These are phyloP conservation scores for Crucibulum laeve DNA, from an alignment of 768 basidiomycete genomes.

Conservation along the genomic window DNA sequence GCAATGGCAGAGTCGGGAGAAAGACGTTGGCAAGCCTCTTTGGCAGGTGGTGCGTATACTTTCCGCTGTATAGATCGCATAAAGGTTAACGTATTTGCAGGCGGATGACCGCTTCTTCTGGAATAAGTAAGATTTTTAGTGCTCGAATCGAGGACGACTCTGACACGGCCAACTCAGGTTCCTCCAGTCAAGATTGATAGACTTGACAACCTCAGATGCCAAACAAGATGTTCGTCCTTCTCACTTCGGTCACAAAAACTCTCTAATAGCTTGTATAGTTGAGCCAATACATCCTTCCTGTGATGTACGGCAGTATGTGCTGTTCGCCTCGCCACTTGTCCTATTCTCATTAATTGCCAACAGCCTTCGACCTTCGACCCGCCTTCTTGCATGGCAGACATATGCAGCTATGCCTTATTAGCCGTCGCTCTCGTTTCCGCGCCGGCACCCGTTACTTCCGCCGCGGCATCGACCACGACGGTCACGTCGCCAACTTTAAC, in stretches of 20 bases:
- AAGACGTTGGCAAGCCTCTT: constrained; percentile 49
- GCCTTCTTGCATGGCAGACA: constrained; percentile 72
- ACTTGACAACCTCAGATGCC: constrained; percentile 32
- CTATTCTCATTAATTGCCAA: constrained; percentile 3
- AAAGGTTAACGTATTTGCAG: constrained; percentile 28
- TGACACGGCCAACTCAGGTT: constrained; percentile 25
- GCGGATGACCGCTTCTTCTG: constrained; percentile 98
- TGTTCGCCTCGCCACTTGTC: constrained; percentile 1
- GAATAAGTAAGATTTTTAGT: constrained; percentile 63
- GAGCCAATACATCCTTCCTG: constrained; percentile 83
- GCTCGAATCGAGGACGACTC: neutral
- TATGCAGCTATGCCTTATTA: constrained; percentile 83
- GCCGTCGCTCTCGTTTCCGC: constrained; percentile 88
- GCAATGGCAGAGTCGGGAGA: constrained; percentile 60
- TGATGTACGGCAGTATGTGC: constrained; percentile 90
- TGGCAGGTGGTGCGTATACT: constrained; percentile 71
- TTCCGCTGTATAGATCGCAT: neutral
- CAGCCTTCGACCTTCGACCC: constrained; percentile 85
- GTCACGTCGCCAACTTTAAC: constrained; percentile 95
- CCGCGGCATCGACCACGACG: constrained; percentile 84
- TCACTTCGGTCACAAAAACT: neutral
- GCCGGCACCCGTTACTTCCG: constrained; percentile 98
- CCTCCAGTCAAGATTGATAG: constrained; percentile 60
- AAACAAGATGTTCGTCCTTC: constrained; percentile 54
- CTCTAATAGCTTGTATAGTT: constrained; percentile 45